phyloP scores from a whole-genome alignment of 2,329 filamentous ascomycete genomes.

The Alternaria brassicicola region DNA sequence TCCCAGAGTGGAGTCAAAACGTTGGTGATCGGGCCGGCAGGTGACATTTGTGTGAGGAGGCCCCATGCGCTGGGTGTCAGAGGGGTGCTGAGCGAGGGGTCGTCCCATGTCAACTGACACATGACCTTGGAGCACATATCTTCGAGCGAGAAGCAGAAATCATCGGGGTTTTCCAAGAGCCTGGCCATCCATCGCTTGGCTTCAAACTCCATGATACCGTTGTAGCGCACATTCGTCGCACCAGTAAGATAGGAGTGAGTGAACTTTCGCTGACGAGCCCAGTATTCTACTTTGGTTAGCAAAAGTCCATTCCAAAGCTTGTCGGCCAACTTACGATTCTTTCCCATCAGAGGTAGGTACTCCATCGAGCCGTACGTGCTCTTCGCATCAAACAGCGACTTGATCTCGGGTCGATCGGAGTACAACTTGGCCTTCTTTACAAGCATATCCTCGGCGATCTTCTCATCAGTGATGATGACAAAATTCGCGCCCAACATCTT shows the following conservation, averaged over 20 bases:
- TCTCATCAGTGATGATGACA: conserved; percentile 59
- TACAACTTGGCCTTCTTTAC: conserved; percentile 60
- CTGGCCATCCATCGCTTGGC: conserved; percentile 60
- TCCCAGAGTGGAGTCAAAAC: conserved; percentile 62
- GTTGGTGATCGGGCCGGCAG: conserved; percentile 64
- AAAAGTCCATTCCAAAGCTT: background rate
- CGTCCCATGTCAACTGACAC: conserved; percentile 61
- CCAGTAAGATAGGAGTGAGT: conserved; percentile 60
- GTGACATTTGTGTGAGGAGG: conserved; percentile 64
- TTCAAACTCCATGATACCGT: conserved; percentile 60
- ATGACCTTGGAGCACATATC: conserved; percentile 65
- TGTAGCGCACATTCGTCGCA: conserved; percentile 53
- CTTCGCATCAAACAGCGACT: conserved; percentile 61
- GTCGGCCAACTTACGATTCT: conserved; percentile 54
- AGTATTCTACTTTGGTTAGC: conserved; percentile 53
- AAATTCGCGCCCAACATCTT: conserved; percentile 52
- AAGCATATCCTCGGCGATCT: conserved; percentile 59
- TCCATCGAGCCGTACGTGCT: conserved; percentile 62
- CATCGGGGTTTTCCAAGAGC: conserved; percentile 58
- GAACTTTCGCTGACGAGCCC: conserved; percentile 61
- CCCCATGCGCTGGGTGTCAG: conserved; percentile 61
- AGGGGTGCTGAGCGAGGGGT: conserved; percentile 56
- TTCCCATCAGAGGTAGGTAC: conserved; percentile 63
- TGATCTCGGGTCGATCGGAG: conserved; percentile 58
- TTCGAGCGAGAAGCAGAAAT: conserved; percentile 59